Conservation (phyloP, 2,329 filamentous ascomycete genomes). For the Pseudogymnoascus sp. region DNA sequence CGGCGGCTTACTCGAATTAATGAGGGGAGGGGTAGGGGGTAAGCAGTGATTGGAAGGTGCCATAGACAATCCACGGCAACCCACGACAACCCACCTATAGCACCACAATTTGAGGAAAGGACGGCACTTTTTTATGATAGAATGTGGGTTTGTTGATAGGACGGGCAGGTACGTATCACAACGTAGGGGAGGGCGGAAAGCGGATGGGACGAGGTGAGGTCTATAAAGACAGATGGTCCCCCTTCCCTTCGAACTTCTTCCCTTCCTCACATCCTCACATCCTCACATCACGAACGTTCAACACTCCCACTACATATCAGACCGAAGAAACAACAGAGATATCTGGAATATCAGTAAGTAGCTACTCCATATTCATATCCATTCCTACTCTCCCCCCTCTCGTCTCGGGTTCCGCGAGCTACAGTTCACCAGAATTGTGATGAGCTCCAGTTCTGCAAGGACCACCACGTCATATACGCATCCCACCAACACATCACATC, state of each 20-base stretch:
- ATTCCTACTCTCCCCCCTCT: not conserved
- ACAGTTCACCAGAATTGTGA: not conserved
- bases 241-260: not conserved
- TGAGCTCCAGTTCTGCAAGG: not conserved
- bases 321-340: not conserved
- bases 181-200: not conserved
- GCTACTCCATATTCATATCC: not conserved
- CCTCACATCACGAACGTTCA: not conserved
- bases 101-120: not conserved
- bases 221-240: not conserved
- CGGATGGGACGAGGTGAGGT: not conserved
- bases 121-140: constrained; percentile 1
- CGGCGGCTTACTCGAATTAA: not conserved
- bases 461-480: constrained; percentile 3
- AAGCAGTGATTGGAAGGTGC: not conserved
- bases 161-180: constrained; percentile 1
- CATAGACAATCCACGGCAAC: not conserved
- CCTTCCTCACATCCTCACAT: not conserved
- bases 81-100: not conserved
- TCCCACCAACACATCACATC: not conserved
- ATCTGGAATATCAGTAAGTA: not conserved
- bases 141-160: not conserved
- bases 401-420: not conserved
- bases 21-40: not conserved
- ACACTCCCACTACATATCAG: not conserved